Conservation (phyloP, 495 filamentous ascomycete species). For the Hypomontagnella submonticulosa region DNA sequence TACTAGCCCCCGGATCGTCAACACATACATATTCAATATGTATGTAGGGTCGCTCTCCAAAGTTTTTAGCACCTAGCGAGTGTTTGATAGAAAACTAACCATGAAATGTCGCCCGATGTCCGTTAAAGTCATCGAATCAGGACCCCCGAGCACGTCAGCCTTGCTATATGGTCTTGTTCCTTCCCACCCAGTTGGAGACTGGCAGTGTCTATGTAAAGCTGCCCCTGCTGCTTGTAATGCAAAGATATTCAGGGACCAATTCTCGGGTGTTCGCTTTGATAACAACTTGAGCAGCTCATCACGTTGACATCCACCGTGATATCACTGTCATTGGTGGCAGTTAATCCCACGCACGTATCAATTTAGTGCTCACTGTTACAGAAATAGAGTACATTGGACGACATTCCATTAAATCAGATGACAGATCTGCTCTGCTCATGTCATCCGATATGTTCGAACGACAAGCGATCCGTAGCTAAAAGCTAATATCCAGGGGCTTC, state of each 20-base stretch:
- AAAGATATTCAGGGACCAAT: constrained; percentile 21
- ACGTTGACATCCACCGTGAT: constrained; percentile 5
- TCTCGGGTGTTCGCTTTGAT: constrained; percentile 9
- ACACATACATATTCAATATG: neutral
- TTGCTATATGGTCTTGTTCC: constrained; percentile 2
- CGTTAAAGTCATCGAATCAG: neutral
- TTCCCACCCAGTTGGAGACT: constrained; percentile 6
- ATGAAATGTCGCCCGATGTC: neutral
- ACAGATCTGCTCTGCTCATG: constrained; percentile 35
- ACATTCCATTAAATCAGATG: constrained; percentile 33
- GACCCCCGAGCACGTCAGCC: neutral
- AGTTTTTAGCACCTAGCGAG: constrained; percentile 5
- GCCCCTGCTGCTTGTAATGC: constrained; percentile 10
- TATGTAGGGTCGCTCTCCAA: constrained; percentile 14
- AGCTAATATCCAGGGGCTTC: constrained; percentile 19
- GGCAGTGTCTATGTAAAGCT: neutral
- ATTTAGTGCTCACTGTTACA: constrained; percentile 20
- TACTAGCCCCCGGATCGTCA: constrained; percentile 17
- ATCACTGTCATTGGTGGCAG: constrained; percentile 14
- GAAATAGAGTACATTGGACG: constrained; percentile 26
- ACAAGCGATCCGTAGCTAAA: constrained; percentile 30
- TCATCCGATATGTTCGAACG: constrained; percentile 33
- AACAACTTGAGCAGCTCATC: constrained; percentile 8
- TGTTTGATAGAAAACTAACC: constrained; percentile 5
- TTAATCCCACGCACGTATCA: neutral